These are phyloP conservation scores for Trichocladium uniseriatum DNA, from an alignment of 495 filamentous ascomycete species.

Conservation along the genomic window DNA sequence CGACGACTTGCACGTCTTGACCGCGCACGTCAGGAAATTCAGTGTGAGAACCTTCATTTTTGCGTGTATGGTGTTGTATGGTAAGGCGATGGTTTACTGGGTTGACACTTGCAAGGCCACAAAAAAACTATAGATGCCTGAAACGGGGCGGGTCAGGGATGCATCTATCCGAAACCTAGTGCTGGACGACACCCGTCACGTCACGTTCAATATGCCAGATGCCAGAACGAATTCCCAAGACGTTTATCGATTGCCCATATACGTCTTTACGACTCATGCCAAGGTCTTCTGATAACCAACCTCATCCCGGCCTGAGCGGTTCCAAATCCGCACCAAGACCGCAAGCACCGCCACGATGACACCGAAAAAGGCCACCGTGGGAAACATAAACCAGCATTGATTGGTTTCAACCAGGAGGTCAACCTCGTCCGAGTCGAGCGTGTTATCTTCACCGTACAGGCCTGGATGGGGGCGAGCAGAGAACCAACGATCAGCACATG, in stretches of 20 bases:
- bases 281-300: slow-evolving; percentile 9
- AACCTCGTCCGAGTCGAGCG: slow-evolving; percentile 2
- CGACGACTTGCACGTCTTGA: slow-evolving; percentile 80
- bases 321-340: slow-evolving; percentile 25
- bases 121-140: slow-evolving; percentile 13
- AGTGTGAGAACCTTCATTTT: slow-evolving; percentile 92
- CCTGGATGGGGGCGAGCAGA: slow-evolving; percentile 3
- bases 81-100: neutral
- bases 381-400: slow-evolving; percentile 25
- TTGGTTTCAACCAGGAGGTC: slow-evolving; percentile 6
- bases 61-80: slow-evolving; percentile 4
- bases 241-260: neutral
- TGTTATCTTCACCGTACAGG: neutral
- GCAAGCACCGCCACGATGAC: slow-evolving; percentile 28
- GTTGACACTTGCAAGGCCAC: neutral
- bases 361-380: slow-evolving; percentile 33
- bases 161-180: slow-evolving; percentile 4
- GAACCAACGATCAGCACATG: slow-evolving; percentile 11
- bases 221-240: neutral
- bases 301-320: neutral
- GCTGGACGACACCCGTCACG: neutral
- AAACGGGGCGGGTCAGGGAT: slow-evolving; percentile 17
- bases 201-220: neutral
- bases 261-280: slow-evolving; percentile 1
- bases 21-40: slow-evolving; percentile 94